phyloP scores from a whole-genome alignment of 306 rosid species.

The Gastrolobium villosum region DNA sequence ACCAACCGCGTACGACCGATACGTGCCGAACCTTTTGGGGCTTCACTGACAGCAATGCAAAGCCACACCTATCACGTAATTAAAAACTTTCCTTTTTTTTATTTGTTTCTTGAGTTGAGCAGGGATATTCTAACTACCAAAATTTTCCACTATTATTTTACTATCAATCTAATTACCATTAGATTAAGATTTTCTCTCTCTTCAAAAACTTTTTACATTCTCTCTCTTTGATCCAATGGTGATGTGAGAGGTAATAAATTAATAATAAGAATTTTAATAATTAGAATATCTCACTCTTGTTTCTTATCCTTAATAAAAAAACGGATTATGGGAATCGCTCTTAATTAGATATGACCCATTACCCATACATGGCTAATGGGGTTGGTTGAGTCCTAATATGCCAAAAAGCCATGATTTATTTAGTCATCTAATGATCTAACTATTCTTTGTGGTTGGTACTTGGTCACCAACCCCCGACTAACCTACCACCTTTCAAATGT shows the following conservation, averaged over 20 bases:
- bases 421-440: background rate
- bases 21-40: slow-evolving; percentile 51
- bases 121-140: no score
- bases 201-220: no score
- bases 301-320: background rate
- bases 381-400: slow-evolving; percentile 24
- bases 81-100: background rate
- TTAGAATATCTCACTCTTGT: no score
- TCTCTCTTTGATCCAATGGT: no score
- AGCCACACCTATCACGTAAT: background rate
- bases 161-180: no score
- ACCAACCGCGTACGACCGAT: slow-evolving; percentile 44
- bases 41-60: slow-evolving; percentile 19
- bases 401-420: background rate
- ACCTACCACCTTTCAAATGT: slow-evolving; percentile 33
- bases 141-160: no score
- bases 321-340: slow-evolving; percentile 4
- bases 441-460: slow-evolving; percentile 4
- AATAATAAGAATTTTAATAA: no score
- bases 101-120: no score
- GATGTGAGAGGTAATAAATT: no score
- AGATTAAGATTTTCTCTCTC: no score
- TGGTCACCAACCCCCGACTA: slow-evolving; percentile 40
- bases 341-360: slow-evolving; percentile 8
- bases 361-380: slow-evolving; percentile 1